Evolutionary conservation across 139 green algal species (phyloP).

Genomic region (Yamagishiella unicocca): DNA sequence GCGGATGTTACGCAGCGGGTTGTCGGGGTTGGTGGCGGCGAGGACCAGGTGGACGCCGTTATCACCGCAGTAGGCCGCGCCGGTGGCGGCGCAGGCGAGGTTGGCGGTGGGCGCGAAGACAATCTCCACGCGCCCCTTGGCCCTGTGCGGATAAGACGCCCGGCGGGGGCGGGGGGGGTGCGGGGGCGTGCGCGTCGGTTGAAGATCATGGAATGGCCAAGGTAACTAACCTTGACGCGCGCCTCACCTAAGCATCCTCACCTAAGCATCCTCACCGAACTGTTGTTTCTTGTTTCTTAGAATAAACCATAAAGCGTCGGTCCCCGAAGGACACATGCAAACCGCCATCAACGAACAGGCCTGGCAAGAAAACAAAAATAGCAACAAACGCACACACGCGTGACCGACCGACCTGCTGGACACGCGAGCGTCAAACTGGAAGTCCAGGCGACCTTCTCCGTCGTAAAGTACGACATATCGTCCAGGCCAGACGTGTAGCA

Average conservation of each 20-base stretch:
- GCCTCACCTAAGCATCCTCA: too few species aligned
- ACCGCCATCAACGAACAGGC: not conserved
- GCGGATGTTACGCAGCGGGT: conserved; percentile 50
- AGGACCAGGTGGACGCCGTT: conserved; percentile 41
- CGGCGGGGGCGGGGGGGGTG: too few species aligned
- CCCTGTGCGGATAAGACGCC: not conserved
- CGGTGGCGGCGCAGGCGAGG: conserved; percentile 41
- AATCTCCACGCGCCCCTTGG: conserved; percentile 45
- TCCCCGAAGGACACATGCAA: too few species aligned
- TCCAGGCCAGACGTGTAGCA: conserved; percentile 48
- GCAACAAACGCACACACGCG: too few species aligned
- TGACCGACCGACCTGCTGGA: conserved; percentile 38
- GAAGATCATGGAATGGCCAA: too few species aligned
- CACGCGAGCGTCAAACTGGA: conserved; percentile 50
- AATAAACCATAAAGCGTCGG: too few species aligned
- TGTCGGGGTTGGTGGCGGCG: conserved; percentile 35
- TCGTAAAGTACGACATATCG: conserved; percentile 55
- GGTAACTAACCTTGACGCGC: too few species aligned
- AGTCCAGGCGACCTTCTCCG: conserved; percentile 45
- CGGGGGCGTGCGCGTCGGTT: too few species aligned
- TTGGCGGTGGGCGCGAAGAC: conserved; percentile 44
- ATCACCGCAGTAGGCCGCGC: conserved; percentile 26
- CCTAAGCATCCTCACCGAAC: too few species aligned
- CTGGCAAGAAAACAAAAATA: not conserved
- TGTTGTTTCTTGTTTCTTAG: too few species aligned